A percentile compares a stretch with the other conserved stretches of the same genome.
These are phyloP conservation scores for peach (Prunus persica) DNA, from an alignment of 306 rosid genomes.

Conservation along the genomic window Prunus_persica_NCBIv2 NC_034014.1:17897501-17898000, in stretches of 20 bases:
- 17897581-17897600: constrained; percentile 75
- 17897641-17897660: constrained; percentile 87
- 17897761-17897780: constrained; percentile 86
- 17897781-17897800: constrained; percentile 74
- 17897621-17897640: constrained; percentile 68
- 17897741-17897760: constrained; percentile 89
- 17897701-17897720: constrained; percentile 92
- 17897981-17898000: constrained; percentile 88
- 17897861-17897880: constrained; percentile 85
- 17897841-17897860: constrained; percentile 78
- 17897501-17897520: constrained; percentile 59
- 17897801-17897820: constrained; percentile 69
- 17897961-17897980: constrained; percentile 80
- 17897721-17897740: constrained; percentile 64
- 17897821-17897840: constrained; percentile 73
- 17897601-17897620: constrained; percentile 78
- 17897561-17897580: constrained; percentile 74
- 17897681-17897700: constrained; percentile 78
- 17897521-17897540: constrained; percentile 71
- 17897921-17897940: constrained; percentile 65
- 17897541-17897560: constrained; percentile 77
- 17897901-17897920: constrained; percentile 78
- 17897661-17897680: constrained; percentile 84
- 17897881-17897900: constrained; percentile 96
- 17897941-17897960: constrained; percentile 67